These are phyloP conservation scores for Calcarisporium arbuscula DNA, from an alignment of 2,329 filamentous ascomycete genomes.

Conservation along the genomic window DNA sequence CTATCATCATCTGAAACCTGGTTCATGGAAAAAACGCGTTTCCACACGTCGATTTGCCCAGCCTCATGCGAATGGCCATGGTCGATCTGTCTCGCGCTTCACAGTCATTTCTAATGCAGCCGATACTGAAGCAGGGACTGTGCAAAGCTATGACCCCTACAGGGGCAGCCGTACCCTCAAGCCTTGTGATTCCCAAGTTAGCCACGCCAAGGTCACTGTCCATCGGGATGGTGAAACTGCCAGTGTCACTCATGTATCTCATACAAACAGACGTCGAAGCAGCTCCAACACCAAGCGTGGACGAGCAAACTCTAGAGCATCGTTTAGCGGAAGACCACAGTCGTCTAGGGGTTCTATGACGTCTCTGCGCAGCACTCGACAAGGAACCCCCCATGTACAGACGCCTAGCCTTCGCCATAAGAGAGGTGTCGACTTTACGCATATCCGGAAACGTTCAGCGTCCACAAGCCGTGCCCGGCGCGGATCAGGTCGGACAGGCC, in stretches of 20 bases:
- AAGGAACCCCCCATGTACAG: slow-evolving; percentile 35
- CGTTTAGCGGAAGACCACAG: slow-evolving; percentile 22
- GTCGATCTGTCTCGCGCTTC: slow-evolving; percentile 52
- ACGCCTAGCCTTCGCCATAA: slow-evolving; percentile 39
- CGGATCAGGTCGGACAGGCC: slow-evolving; percentile 8
- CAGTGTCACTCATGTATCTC: slow-evolving; percentile 16
- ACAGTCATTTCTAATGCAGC: slow-evolving; percentile 59
- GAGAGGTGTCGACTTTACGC: slow-evolving; percentile 50
- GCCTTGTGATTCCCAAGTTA: slow-evolving; percentile 38
- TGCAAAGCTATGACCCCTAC: slow-evolving; percentile 77
- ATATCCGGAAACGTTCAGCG: slow-evolving; percentile 33
- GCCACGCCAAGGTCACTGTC: slow-evolving; percentile 62
- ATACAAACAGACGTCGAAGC: slow-evolving; percentile 26
- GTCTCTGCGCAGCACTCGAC: slow-evolving; percentile 42
- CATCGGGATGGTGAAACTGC: slow-evolving; percentile 44
- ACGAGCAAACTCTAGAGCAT: slow-evolving; percentile 21
- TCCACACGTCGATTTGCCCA: slow-evolving; percentile 56
- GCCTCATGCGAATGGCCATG: slow-evolving; percentile 37
- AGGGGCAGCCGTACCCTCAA: slow-evolving; percentile 55
- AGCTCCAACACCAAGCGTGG: slow-evolving; percentile 24
- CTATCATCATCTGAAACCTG: slow-evolving; percentile 70
- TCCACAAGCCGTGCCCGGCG: slow-evolving; percentile 18
- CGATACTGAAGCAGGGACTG: slow-evolving; percentile 42
- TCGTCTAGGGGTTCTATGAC: slow-evolving; percentile 37
- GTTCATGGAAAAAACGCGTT: slow-evolving; percentile 51